Evolutionary conservation across 2,329 filamentous ascomycete genomes (phyloP).

Genomic region (Trichoderma sp.): DNA sequence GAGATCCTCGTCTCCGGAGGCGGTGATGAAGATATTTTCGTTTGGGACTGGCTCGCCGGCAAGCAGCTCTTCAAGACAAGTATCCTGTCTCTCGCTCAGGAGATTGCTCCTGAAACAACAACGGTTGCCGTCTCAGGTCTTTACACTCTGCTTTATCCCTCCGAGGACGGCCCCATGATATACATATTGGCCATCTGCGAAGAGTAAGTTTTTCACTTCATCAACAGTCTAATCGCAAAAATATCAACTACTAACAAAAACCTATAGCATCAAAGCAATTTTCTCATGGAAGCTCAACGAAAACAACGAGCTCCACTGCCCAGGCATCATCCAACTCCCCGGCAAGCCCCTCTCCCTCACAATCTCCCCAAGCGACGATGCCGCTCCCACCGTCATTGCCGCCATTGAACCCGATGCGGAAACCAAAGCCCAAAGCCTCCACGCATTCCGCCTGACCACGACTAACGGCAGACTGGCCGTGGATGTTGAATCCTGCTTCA

Average conservation of each 20-base stretch:
- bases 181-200: conserved; percentile 54
- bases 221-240: not conserved
- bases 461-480: conserved; percentile 35
- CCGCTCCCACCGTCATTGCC: conserved; percentile 36
- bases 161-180: conserved; percentile 29
- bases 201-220: conserved; percentile 45
- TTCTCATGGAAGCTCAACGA: conserved; percentile 59
- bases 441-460: conserved; percentile 32
- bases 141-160: conserved; percentile 35
- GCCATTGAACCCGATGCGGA: conserved; percentile 40
- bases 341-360: conserved; percentile 64
- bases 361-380: conserved; percentile 25
- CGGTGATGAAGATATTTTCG: conserved; percentile 72
- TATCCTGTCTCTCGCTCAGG: conserved; percentile 45
- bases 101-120: conserved; percentile 35
- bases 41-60: conserved; percentile 76
- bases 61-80: conserved; percentile 54
- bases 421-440: conserved; percentile 31
- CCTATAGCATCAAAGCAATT: conserved; percentile 55
- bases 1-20: conserved; percentile 80
- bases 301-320: conserved; percentile 50
- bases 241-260: not conserved
- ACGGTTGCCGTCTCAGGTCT: conserved; percentile 51
- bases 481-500: conserved; percentile 28
- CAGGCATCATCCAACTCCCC: conserved; percentile 48